Percentiles rank a stretch among this genome's conserved stretches.
Evolutionary conservation across 257 asterid species (phyloP).

Genomic region (Capsicum baccatum): DNA sequence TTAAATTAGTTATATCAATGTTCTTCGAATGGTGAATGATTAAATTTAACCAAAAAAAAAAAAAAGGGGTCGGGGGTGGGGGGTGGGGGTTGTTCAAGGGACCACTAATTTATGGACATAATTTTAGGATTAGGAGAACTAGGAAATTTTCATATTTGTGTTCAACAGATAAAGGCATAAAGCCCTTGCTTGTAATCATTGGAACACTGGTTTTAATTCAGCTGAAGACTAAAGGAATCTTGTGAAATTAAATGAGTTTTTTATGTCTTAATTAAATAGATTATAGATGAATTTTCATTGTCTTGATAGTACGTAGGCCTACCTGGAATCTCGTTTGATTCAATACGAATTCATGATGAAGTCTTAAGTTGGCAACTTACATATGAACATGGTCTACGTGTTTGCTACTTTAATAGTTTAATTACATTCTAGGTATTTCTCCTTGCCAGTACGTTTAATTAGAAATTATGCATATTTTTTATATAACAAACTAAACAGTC

Average conservation of each 20-base stretch:
- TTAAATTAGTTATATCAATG: neutral
- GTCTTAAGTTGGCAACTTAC: constrained; percentile 25
- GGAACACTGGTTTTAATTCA: neutral
- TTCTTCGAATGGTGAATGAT: neutral
- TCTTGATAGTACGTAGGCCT: neutral
- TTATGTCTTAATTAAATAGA: neutral
- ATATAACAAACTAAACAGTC: neutral
- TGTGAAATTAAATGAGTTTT: neutral
- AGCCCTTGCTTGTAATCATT: constrained; percentile 22
- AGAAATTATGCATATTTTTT: neutral
- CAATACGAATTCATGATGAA: constrained; percentile 2
- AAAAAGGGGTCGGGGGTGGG: too few relatives aligned
- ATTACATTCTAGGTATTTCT: neutral
- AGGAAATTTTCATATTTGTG: neutral
- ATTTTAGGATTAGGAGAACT: neutral
- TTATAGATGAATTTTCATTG: neutral
- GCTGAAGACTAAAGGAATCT: neutral
- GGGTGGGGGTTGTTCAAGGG: neutral
- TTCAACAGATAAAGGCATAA: neutral
- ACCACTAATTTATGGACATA: neutral
- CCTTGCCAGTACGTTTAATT: neutral
- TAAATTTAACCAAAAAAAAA: neutral
- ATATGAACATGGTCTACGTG: neutral
- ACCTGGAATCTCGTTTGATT: constrained; percentile 24
- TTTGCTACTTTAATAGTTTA: neutral